Percentiles rank a stretch among this genome's conserved stretches.
Evolutionary conservation across 148 eudicot species (phyloP).

Genomic region (Rhododendron henanense): DNA sequence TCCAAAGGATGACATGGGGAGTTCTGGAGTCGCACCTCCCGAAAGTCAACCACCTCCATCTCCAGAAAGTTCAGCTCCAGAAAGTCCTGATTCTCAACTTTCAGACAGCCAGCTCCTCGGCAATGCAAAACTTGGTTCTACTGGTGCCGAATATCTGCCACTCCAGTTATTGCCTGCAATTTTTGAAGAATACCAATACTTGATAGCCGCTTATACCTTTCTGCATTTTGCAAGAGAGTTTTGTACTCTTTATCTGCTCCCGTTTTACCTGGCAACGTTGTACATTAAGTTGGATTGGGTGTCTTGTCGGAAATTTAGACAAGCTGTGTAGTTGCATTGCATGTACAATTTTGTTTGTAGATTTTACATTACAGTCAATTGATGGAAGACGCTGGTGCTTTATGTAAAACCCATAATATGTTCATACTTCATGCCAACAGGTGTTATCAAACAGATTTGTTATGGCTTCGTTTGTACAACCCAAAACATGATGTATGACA

Average conservation of each 20-base stretch:
- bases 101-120: slow-evolving; percentile 19
- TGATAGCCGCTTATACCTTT: slow-evolving; percentile 6
- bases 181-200: slow-evolving; percentile 10
- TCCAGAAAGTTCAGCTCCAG: slow-evolving; percentile 30
- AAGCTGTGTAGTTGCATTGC: slow-evolving; percentile 21
- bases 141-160: background rate
- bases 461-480: background rate
- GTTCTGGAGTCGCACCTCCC: slow-evolving; percentile 26
- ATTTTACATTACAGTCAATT: slow-evolving; percentile 1
- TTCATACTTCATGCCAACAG: background rate
- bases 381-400: background rate
- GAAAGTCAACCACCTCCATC: slow-evolving; percentile 27
- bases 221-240: slow-evolving; percentile 6
- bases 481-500: background rate
- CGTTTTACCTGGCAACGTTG: slow-evolving; percentile 22
- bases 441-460: background rate
- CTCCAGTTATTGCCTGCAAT: slow-evolving; percentile 8
- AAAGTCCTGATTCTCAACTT: slow-evolving; percentile 18
- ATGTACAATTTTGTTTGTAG: slow-evolving; percentile 8
- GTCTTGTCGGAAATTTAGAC: slow-evolving; percentile 23
- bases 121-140: background rate
- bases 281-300: slow-evolving; percentile 25
- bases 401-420: background rate
- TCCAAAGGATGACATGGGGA: slow-evolving; percentile 36
- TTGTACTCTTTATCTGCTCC: slow-evolving; percentile 23